Evolutionary conservation across 2,329 filamentous ascomycete genomes (phyloP).

Genomic region (Lasiodiplodia hormozganensis): DNA sequence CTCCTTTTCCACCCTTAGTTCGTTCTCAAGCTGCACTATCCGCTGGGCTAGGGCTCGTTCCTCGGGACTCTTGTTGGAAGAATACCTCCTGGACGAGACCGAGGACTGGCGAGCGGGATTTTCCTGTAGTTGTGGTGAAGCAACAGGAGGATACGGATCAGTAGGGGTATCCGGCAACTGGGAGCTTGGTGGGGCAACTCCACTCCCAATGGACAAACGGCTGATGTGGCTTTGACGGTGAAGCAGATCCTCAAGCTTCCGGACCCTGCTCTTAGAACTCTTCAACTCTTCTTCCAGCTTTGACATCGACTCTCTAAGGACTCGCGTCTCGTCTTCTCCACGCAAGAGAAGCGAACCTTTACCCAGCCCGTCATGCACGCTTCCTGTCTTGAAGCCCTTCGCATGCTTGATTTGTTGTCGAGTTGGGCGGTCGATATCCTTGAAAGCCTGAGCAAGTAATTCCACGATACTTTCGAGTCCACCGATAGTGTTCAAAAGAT

Average conservation of each 20-base stretch:
- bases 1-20: conserved; percentile 77
- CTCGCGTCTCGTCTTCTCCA: conserved; percentile 80
- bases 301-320: conserved; percentile 60
- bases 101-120: conserved; percentile 65
- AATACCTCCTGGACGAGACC: conserved; percentile 66
- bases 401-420: conserved; percentile 85
- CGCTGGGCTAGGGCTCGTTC: conserved; percentile 68
- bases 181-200: conserved; percentile 44
- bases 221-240: conserved; percentile 76
- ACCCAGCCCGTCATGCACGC: conserved; percentile 90
- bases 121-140: conserved; percentile 47
- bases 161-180: conserved; percentile 47
- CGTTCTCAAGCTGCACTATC: conserved; percentile 74
- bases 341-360: conserved; percentile 83
- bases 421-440: conserved; percentile 80
- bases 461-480: conserved; percentile 70
- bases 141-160: conserved; percentile 40
- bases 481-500: conserved; percentile 68
- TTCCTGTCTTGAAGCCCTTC: conserved; percentile 96
- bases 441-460: conserved; percentile 77
- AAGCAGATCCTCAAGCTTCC: conserved; percentile 88
- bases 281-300: conserved; percentile 69
- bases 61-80: conserved; percentile 64
- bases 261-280: conserved; percentile 89
- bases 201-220: conserved; percentile 60